Base-by-base conservation (phyloP, 768 basidiomycete genomes). In the Ephemerocybe angulata region DNA sequence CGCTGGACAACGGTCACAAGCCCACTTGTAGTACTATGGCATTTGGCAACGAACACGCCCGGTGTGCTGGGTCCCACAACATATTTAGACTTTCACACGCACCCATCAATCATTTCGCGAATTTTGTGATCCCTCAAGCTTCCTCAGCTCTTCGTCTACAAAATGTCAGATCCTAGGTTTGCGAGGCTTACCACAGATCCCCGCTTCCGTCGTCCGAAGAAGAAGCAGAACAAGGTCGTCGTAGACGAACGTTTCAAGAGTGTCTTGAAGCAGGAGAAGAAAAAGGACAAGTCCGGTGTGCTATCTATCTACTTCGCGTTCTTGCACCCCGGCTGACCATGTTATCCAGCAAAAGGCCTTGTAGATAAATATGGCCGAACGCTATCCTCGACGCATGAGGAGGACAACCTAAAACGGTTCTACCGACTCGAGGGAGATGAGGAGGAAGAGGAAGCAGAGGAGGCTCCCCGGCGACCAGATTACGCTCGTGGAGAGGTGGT, bases 291-390 rank as follows among this genome's bases (percentile, higher is more conserved):
- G 54, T 48, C 31, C 27, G 19, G 35, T 48, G 30, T 46, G 40
- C n/a, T n/a, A n/a, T 49, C 35, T 35, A 24, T 41, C 41, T 13
- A 37, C 29, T 37, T 50, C 13, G 7, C 33, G n/a, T 35, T 15
- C 33, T 42, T 28, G 17, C 19, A 30, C 19, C 29, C 38, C 19
- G 22, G 17, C 17, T 51, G 35, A 22, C 42, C 53, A 48, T 57
- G 56, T 38, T 28, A 35, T 12, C 58, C 28, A 47, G 58, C 58
- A 69, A 67, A 68, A 82, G 82, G 75, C 19, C 80, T 77, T 44
- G 90, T 94, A 48, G 94, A 97, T 76, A 96, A 95, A 71, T 95
- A 94, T 68, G 94, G 94, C 29, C 83, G 93, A 51, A 73, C 76
- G 12, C 63, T 94, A 6, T 79, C 86, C 21, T 74, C 72, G n/a